Evolutionary conservation across 805 yeast genomes (phyloP).

Genomic region (Limtongia smithiae): DNA sequence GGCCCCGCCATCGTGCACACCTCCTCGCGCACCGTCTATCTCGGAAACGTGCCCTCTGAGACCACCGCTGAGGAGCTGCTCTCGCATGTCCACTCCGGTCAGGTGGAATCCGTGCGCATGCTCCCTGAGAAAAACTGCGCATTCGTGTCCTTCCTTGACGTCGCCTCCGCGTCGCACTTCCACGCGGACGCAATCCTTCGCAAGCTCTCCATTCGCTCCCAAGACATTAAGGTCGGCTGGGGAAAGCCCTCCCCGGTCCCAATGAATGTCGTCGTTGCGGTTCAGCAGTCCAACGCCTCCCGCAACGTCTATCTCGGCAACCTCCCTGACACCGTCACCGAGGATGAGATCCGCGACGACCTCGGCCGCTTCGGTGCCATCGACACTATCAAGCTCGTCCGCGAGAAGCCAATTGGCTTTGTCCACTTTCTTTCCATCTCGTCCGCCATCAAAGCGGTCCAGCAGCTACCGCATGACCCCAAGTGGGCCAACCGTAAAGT

Average conservation of each 20-base stretch:
- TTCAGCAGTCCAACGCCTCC: constrained; percentile 83
- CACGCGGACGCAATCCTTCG: constrained; percentile 91
- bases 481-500: constrained; percentile 76
- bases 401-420: constrained; percentile 73
- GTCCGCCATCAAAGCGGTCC: constrained; percentile 82
- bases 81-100: constrained; percentile 88
- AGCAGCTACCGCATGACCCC: constrained; percentile 62
- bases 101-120: constrained; percentile 66
- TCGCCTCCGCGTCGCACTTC: constrained; percentile 80
- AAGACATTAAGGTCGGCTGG: constrained; percentile 89
- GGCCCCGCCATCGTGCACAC: constrained; percentile 4
- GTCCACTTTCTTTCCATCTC: constrained; percentile 83
- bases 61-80: constrained; percentile 75
- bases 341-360: constrained; percentile 63
- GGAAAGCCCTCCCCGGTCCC: constrained; percentile 75
- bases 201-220: constrained; percentile 71
- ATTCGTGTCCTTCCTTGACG: constrained; percentile 83
- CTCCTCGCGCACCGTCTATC: constrained; percentile 68
- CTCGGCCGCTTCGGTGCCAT: constrained; percentile 73
- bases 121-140: constrained; percentile 87
- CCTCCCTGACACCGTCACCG: constrained; percentile 62
- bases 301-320: constrained; percentile 89
- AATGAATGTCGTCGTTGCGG: constrained; percentile 70
- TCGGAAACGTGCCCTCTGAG: constrained; percentile 84
- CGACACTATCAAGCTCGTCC: constrained; percentile 75